Evolutionary conservation across 2,329 filamentous ascomycete species (phyloP), one percentile per base, ranked within the genome.

Genomic region (Drechslerella coelobrocha): DNA sequence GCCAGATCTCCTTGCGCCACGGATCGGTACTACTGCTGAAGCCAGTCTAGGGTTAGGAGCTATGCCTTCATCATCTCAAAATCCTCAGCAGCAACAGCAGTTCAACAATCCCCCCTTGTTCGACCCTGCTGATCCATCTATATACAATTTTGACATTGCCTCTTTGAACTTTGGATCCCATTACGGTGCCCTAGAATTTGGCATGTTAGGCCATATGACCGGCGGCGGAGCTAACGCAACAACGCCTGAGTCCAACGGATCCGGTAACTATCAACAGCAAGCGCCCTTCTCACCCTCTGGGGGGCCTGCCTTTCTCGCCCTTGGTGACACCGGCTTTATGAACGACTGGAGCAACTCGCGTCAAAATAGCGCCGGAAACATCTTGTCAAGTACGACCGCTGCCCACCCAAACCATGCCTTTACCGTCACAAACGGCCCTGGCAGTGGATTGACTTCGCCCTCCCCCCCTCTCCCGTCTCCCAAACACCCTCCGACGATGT

Each of bases 91-190:
- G 29, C 76, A 78, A 66, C 78, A 78, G 63, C 77, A 80, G 5
- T 85, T 85, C 74, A 83, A 81, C 34, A 81, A 82, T 2, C 79
- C 84, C 0, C 74, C 74, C 21, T 83, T 95, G 27, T 96, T 97
- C 76, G 92, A 97, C 75, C 91, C 91, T 0, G 94, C 90, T 77
- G 94, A 97, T 77, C 91, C 92, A 2, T 90, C 92, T 0, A 81
- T 96, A 61, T 97, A 95, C 84, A 97, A 97, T 78, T 96, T 97
- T 78, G 92, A 97, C 78, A 86, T 97, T 9, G 92, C 95, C 61
- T 92, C 91, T 68, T 85, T 97, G 78, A 94, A 94, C 78, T 99
- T 97, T 78, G 92, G 92, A 61, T 97, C 94, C 77, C 91, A 96
- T 73, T 99, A 97, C 77, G 93, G 92, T 69, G 93, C 92, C 17